phyloP scores from a whole-genome alignment of 1,284 basidiomycete genomes.

The Papiliotrema flavescens region DNA sequence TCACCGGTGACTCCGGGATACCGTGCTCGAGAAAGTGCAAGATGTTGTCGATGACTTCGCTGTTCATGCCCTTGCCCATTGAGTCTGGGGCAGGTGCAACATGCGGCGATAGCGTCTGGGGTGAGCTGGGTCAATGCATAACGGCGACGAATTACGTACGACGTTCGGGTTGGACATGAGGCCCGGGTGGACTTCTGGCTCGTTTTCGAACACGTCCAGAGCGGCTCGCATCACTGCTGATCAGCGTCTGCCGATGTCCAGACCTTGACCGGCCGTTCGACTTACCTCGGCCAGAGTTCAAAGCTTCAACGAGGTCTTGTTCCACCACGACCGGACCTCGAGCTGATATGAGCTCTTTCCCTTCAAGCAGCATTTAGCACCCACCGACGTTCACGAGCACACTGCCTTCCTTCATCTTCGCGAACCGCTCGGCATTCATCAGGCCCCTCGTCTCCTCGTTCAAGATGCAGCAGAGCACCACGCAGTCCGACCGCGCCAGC shows the following conservation, averaged over 20 bases:
- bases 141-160: constrained; percentile 2
- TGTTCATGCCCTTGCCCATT: constrained; percentile 12
- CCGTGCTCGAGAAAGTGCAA: constrained; percentile 22
- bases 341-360: constrained; percentile 8
- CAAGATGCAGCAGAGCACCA: constrained; percentile 11
- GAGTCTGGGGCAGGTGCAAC: constrained; percentile 6
- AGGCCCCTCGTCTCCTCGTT: constrained; percentile 10
- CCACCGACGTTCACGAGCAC: constrained; percentile 4
- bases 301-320: constrained; percentile 9
- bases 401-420: constrained; percentile 7
- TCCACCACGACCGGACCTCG: constrained; percentile 12
- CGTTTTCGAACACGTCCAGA: constrained; percentile 11
- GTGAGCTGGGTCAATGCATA: background rate
- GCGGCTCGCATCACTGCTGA: constrained; percentile 7
- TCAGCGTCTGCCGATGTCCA: background rate
- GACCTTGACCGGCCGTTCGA: background rate
- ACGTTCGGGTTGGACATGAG: constrained; percentile 10
- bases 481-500: constrained; percentile 8
- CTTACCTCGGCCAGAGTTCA: constrained; percentile 10
- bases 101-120: constrained; percentile 7
- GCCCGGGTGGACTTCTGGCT: constrained; percentile 8
- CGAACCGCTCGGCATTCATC: constrained; percentile 3
- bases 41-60: constrained; percentile 21
- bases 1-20: constrained; percentile 28
- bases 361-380: background rate